Conservation (phyloP, 768 basidiomycete species). For the Leccinum boreale region DNA sequence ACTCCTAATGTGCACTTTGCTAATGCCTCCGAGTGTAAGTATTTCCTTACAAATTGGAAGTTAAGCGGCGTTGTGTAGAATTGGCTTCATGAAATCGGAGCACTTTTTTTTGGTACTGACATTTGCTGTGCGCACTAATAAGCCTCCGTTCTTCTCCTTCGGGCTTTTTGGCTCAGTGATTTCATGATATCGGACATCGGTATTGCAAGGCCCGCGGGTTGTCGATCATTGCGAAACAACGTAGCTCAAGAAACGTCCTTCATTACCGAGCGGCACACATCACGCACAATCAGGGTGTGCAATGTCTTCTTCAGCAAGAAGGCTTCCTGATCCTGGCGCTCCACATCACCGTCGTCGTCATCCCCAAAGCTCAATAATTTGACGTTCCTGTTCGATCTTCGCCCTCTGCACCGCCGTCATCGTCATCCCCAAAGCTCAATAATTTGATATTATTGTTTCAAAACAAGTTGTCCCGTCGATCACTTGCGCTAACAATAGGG, state of each 20-base stretch:
- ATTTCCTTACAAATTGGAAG: too few species aligned
- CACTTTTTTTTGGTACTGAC: slow-evolving; percentile 16
- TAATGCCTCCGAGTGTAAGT: too few species aligned
- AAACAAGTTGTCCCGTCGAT: background rate
- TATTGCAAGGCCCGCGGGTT: slow-evolving; percentile 5
- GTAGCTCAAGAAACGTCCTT: background rate
- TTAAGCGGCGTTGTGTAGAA: too few species aligned
- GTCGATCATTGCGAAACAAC: slow-evolving; percentile 22
- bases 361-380: slow-evolving; percentile 86
- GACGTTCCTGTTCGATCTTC: slow-evolving; percentile 59
- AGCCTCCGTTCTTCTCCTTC: background rate
- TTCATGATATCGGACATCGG: slow-evolving; percentile 5
- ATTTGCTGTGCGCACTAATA: background rate
- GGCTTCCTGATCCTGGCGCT: slow-evolving; percentile 53
- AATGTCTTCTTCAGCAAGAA: slow-evolving; percentile 67
- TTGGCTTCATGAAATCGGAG: background rate
- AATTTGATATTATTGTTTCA: slow-evolving; percentile 75
- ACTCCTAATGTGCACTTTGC: too few species aligned
- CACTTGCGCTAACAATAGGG: background rate
- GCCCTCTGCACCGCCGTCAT: slow-evolving; percentile 49
- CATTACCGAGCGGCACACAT: background rate
- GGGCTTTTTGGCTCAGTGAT: background rate
- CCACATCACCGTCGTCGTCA: slow-evolving; percentile 63
- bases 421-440: slow-evolving; percentile 82
- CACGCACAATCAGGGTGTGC: slow-evolving; percentile 78